Conservation (phyloP, 78 protist species). For the Isochrysis galbana region DNA sequence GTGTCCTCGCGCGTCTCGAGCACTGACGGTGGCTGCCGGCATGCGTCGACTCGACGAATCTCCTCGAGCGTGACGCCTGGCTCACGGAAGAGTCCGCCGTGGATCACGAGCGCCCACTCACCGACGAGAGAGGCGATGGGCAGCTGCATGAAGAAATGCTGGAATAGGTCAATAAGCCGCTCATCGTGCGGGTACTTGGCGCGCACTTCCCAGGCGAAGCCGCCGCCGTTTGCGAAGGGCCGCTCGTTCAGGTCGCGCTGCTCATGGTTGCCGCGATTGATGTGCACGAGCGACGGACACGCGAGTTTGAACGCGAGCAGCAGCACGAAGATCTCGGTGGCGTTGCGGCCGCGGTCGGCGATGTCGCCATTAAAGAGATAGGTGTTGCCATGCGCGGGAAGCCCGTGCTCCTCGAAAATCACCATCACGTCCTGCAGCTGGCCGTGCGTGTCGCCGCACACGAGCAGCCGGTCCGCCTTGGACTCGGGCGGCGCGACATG, state of each 20-base stretch:
- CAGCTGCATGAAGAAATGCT: constrained; percentile 11
- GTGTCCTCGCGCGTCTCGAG: background rate
- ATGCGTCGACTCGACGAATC: background rate
- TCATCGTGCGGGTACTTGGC: constrained; percentile 41
- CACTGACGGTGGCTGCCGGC: background rate
- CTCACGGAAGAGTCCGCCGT: constrained; percentile 21
- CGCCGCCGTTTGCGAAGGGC: constrained; percentile 34
- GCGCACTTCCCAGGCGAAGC: constrained; percentile 50
- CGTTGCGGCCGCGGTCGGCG: constrained; percentile 57
- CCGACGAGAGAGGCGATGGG: constrained; percentile 50
- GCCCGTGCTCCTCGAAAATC: background rate
- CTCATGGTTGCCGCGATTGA: constrained; percentile 72
- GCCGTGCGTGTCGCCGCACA: constrained; percentile 30
- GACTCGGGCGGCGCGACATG: background rate
- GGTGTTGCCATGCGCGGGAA: background rate
- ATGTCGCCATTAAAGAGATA: constrained; percentile 62
- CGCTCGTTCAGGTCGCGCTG: constrained; percentile 42
- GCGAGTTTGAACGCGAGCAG: constrained; percentile 32
- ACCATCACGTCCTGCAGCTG: constrained; percentile 10
- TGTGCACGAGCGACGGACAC: background rate
- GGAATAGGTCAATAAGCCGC: constrained; percentile 8
- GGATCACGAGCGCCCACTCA: constrained; percentile 9
- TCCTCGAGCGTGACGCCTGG: background rate
- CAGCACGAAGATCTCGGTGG: constrained; percentile 43
- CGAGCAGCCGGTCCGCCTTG: background rate